Evolutionary conservation across 768 basidiomycete genomes (phyloP).

Genomic region (Leccinellum rugosiceps): DNA sequence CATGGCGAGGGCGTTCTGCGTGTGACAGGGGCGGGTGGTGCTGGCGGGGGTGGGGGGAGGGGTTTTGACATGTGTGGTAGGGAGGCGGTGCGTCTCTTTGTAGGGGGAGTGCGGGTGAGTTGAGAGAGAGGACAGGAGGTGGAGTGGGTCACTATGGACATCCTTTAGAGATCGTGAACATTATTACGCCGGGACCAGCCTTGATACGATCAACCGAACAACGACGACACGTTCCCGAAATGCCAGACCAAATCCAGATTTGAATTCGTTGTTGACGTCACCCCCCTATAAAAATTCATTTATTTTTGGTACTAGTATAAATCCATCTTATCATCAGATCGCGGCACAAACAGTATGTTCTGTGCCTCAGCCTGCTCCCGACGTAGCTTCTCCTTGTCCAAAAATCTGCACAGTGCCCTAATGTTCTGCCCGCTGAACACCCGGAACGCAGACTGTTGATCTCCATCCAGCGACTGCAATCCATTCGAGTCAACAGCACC

Average conservation of each 20-base stretch:
- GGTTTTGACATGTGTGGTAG: constrained; percentile 36
- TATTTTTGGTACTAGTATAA: constrained; percentile 40
- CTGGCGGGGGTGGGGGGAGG: constrained; percentile 1
- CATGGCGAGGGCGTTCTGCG: background rate
- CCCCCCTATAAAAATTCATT: background rate
- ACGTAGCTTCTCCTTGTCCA: constrained; percentile 67
- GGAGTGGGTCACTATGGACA: background rate
- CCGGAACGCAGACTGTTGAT: constrained; percentile 69
- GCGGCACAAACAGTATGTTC: constrained; percentile 56
- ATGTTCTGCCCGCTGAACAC: constrained; percentile 78
- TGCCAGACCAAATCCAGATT: background rate
- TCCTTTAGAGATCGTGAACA: constrained; percentile 5
- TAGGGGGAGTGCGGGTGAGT: background rate
- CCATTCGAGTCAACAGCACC: constrained; percentile 7
- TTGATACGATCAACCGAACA: background rate
- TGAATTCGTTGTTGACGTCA: constrained; percentile 14
- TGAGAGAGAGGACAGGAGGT: background rate
- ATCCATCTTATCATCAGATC: constrained; percentile 63
- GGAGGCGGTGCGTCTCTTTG: constrained; percentile 35
- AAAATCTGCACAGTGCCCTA: constrained; percentile 54
- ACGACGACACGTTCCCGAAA: constrained; percentile 10
- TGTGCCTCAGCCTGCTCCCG: constrained; percentile 54
- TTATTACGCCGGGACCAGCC: background rate
- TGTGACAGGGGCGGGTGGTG: background rate
- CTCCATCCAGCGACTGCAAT: constrained; percentile 56